Evolutionary conservation across 78 protist genomes (phyloP), one percentile per base, ranked within the genome.

Genomic region (Planoprotostelium fungivorum): DNA sequence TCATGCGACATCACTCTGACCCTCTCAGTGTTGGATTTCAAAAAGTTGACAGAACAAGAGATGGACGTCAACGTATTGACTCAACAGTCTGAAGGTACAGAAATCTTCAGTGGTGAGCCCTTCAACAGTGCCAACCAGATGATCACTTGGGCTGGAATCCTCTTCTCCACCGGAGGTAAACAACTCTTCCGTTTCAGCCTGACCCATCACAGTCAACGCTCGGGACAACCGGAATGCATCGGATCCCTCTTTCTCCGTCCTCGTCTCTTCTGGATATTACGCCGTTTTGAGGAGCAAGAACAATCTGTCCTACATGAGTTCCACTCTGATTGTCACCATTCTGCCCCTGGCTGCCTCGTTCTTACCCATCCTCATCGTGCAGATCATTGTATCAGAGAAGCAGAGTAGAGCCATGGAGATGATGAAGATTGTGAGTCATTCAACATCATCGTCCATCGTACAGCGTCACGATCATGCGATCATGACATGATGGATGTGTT

Each of bases 391-490:
- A 23, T 29, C 35, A 9, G 86, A 84, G 10, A 84, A 84, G 86
- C 28, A 29, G 86, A 28, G 28, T 10, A 29, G 29, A 34, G 38
- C 35, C 34, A 10, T 84, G 36, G 86, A 84, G 86, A 29, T 34
- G 38, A 84, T 84, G 86, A 84, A 84, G 86, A 29, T 84, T 84
- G 86, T 84, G 86, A 34, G 86, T 84, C 29, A 25, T 51, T 51
- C 73, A 25, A 51, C 16, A 51, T 25, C 16, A 16, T 25, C 31
- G 31, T 51, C 73, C 16, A 16, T 5, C 73, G 5, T 51, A 16
- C 31, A 51, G 5, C 31, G 16, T 51, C 31, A 51, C 73, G 73
- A 51, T 51, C 73, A 25, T 16, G 5, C 16, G 73, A 51, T 51
- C 73, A 51, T 16, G 73, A 51, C 16, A 16, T 51, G 16, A 51